Base-by-base conservation (phyloP, 768 basidiomycete species). In the Phallus indusiatus region DNA sequence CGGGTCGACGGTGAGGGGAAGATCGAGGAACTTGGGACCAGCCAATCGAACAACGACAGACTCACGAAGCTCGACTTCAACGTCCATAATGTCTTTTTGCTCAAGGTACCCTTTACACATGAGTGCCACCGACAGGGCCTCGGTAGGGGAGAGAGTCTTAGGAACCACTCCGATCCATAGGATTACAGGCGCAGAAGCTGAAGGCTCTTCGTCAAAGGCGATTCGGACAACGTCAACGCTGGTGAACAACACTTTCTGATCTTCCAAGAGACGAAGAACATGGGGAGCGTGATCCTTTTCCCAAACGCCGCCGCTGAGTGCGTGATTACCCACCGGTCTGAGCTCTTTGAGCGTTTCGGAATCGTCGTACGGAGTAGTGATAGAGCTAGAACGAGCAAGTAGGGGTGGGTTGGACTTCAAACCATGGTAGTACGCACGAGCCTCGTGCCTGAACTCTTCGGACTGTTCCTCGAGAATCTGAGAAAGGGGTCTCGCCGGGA, bases 161-260 rank as follows among this genome's bases (percentile, higher is more conserved):
- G 70, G 71, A 9, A 28, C 46, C n/a, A 74, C 69, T 10, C 71
- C 74, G 34, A 75, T 69, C 70, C 69, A 73, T 53, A 75, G 49
- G 55, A 73, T 58, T 58, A 70, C 67, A 46, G 62, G 61, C 24
- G 48, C 46, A 46, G 62, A 22, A 36, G 48, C 46, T 42, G 62
- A 22, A 36, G 61, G 48, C 42, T 65, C 61, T 10, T 61, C 61
- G 21, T 10, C 48, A 49, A 61, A 55, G 18, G 56, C 63, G 21
- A 67, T 64, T 1, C 67, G 67, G 37, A 67, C 60, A 12, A 62
- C 51, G 34, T 66, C 65, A 37, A 60, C 54, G 55, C 55, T 64
- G 18, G 67, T 67, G 46, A 37, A 67, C 22, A 57, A 28, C 17
- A 67, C 67, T 42, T 57, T 34, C 59, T 33, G 24, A 10, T 54